Base-by-base conservation (phyloP, 2,329 filamentous ascomycete species). In the Penicillium frequentans region DNA sequence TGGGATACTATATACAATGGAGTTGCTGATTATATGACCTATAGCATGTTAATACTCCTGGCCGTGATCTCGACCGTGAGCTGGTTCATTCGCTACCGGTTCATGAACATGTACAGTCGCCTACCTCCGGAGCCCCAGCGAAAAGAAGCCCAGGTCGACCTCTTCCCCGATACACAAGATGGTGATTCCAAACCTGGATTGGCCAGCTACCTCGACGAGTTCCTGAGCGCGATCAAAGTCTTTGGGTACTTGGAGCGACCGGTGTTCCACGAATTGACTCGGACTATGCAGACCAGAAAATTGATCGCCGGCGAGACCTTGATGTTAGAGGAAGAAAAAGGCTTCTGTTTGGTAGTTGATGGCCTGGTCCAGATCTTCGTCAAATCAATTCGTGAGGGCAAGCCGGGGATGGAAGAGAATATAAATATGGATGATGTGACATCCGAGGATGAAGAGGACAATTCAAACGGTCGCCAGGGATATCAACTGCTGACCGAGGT, bases 251-350 rank as follows among this genome's bases (percentile, higher is more conserved):
- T 99, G 44, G 95, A 99, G 73, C 86, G 95, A 26, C 92, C 95
- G 0, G 95, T 99, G 43, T 99, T 99, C 70, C 96, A 99, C 70
- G 95, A 99, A 76, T 84, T 99, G 66, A 99, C 95, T 0, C 84
- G 95, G 58, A 97, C 93, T 57, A 99, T 99, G 95, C 95, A 99
- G 78, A 99, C 96, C 21, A 84, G 91, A 66, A 97, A 97, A 75
- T 82, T 99, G 49, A 96, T 98, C 68, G 93, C 95, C 5, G 95
- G 95, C 29, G 95, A 99, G 75, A 99, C 95, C 0, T 81, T 99
- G 66, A 87, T 97, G 63, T 80, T 99, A 31, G 95, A 99, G 75
- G 95, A 99, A 72, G 95, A 99, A 69, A 96, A 99, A 68, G 95
- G 95, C 0, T 99, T 99, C 69, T 99, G 95, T 72, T 83, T 99